Conservation (phyloP, 805 yeast species). For the Sugiyamaella boreocaroliniensis region DNA sequence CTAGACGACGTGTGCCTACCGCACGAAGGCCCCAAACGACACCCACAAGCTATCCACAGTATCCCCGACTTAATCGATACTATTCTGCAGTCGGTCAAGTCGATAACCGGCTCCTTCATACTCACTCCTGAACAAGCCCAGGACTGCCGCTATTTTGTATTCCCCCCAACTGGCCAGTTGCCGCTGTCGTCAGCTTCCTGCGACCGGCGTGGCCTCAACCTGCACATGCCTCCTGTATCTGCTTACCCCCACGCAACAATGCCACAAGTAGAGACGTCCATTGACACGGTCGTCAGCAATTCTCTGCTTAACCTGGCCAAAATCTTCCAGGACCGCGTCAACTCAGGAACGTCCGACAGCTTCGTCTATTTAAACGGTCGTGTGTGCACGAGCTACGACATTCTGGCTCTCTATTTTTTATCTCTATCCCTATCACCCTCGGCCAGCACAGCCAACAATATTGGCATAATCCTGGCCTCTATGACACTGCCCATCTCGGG, state of each 20-base stretch:
- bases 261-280: conserved; percentile 9
- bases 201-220: neutral
- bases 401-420: conserved; percentile 26
- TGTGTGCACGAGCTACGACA: conserved; percentile 24
- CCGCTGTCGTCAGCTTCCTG: neutral
- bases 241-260: neutral
- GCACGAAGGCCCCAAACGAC: neutral
- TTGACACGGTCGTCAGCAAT: conserved; percentile 23
- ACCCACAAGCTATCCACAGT: neutral
- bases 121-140: conserved; percentile 4
- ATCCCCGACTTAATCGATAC: neutral
- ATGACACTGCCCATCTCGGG: neutral
- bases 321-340: conserved; percentile 30
- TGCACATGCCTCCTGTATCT: neutral
- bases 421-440: conserved; percentile 27
- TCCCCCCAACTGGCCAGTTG: conserved; percentile 5
- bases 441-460: conserved; percentile 30
- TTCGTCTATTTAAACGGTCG: conserved; percentile 21
- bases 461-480: conserved; percentile 27
- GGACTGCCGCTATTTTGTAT: neutral
- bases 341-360: conserved; percentile 21
- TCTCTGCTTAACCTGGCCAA: conserved; percentile 30
- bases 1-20: neutral
- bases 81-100: neutral
- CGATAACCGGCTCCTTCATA: neutral